Evolutionary conservation across 305 asterid genomes (phyloP).

Genomic region (Plantago coronopus): DNA sequence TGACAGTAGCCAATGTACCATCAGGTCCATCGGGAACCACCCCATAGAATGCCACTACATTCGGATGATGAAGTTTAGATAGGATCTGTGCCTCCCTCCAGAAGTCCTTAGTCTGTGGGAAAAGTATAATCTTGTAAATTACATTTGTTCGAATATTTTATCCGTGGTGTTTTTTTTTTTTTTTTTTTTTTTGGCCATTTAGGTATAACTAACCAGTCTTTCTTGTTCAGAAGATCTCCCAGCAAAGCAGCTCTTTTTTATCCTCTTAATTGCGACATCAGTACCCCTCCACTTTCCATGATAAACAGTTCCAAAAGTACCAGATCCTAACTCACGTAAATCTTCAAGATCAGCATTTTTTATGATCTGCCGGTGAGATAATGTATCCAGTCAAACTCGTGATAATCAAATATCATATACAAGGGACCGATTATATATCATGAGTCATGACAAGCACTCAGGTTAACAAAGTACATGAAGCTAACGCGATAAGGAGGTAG

Average conservation of each 20-base stretch:
- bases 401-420: neutral
- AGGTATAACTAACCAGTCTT: conserved; percentile 47
- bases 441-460: neutral
- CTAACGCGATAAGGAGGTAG: too few species aligned
- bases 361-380: conserved; percentile 52
- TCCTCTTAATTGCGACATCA: conserved; percentile 91
- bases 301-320: conserved; percentile 87
- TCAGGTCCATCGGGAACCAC: conserved; percentile 93
- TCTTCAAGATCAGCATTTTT: conserved; percentile 81
- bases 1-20: conserved; percentile 79
- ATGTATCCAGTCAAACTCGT: conserved; percentile 17
- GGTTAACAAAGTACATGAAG: too few species aligned
- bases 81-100: conserved; percentile 96
- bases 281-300: conserved; percentile 98
- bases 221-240: conserved; percentile 85
- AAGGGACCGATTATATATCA: neutral
- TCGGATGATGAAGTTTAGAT: conserved; percentile 86
- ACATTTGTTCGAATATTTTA: neutral
- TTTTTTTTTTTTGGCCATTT: neutral
- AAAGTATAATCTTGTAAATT: conserved; percentile 8
- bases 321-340: conserved; percentile 81
- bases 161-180: neutral
- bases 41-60: conserved; percentile 87
- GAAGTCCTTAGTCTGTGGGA: conserved; percentile 64
- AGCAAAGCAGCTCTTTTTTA: conserved; percentile 75